Conservation (phyloP, 2,329 filamentous ascomycete genomes). For the Pseudocercospora eumusae region DNA sequence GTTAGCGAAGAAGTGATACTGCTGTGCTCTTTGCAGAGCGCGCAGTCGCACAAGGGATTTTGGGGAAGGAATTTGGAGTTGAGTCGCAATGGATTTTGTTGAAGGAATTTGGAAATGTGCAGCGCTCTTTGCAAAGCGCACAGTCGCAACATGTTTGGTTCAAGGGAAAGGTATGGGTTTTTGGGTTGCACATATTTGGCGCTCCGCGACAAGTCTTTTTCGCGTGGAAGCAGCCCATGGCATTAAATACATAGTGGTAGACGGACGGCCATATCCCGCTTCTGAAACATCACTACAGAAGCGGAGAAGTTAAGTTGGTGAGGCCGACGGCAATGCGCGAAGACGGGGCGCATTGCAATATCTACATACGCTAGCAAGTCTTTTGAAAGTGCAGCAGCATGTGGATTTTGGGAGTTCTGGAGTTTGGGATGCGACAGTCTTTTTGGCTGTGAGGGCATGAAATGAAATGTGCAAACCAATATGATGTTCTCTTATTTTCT, state of each 20-base stretch:
- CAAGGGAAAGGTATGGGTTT: background rate
- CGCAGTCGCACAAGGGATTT: background rate
- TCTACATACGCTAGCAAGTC: too few species aligned
- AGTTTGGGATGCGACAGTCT: background rate
- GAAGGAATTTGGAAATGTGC: background rate
- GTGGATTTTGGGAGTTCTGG: background rate
- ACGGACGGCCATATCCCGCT: too few species aligned
- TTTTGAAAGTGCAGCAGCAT: background rate
- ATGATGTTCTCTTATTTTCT: background rate
- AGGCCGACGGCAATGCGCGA: too few species aligned
- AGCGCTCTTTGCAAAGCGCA: background rate
- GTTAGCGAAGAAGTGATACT: background rate
- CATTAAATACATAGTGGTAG: background rate
- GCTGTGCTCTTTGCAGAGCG: background rate
- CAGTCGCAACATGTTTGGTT: background rate
- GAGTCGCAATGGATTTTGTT: too few species aligned
- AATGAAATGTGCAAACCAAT: background rate
- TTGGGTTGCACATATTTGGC: background rate
- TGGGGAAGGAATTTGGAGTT: too few species aligned
- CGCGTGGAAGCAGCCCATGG: background rate
- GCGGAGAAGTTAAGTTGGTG: too few species aligned
- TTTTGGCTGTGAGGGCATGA: background rate
- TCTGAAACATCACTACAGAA: too few species aligned
- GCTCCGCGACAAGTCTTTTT: background rate
- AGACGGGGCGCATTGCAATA: too few species aligned